Conservation (phyloP, 306 rosid genomes). For the Citrullus mucosospermus region DNA sequence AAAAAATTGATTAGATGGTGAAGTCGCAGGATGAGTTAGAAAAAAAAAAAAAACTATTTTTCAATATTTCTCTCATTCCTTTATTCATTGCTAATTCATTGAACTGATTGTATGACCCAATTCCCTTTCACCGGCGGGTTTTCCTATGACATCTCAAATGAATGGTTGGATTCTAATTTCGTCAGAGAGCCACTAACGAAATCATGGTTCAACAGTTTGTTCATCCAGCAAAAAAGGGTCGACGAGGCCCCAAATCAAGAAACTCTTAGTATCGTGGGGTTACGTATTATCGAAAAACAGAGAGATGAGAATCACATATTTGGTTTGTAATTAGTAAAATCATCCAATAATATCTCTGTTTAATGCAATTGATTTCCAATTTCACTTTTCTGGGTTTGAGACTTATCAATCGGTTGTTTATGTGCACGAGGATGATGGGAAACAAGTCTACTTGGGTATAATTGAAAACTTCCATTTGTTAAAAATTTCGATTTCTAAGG, state of each 20-base stretch:
- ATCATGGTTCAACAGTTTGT: conserved; percentile 14
- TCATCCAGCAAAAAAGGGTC: conserved; percentile 54
- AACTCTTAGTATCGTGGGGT: conserved; percentile 97
- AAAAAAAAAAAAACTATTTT: no score
- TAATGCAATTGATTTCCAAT: not conserved
- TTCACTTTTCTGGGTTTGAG: not conserved
- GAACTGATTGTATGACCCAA: conserved; percentile 31
- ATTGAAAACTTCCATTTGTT: not conserved
- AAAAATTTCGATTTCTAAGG: not conserved
- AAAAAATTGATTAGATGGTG: no score
- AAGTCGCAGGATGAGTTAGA: no score
- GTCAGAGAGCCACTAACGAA: conserved; percentile 9
- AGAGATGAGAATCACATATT: conserved; percentile 94
- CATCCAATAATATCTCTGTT: not conserved
- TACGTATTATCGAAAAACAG: conserved; percentile 79
- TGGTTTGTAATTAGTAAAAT: conserved; percentile 33
- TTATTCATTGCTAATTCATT: no score
- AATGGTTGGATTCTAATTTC: conserved; percentile 30
- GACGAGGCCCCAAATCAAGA: conserved; percentile 79
- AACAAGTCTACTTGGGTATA: conserved; percentile 87
- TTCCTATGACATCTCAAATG: conserved; percentile 10
- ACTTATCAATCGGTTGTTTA: not conserved
- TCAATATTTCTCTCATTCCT: no score
- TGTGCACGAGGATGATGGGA: conserved; percentile 74
- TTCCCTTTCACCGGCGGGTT: conserved; percentile 28